These are phyloP conservation scores for Amanita phalloides DNA, from an alignment of 768 basidiomycete genomes.

Conservation along the genomic window DNA sequence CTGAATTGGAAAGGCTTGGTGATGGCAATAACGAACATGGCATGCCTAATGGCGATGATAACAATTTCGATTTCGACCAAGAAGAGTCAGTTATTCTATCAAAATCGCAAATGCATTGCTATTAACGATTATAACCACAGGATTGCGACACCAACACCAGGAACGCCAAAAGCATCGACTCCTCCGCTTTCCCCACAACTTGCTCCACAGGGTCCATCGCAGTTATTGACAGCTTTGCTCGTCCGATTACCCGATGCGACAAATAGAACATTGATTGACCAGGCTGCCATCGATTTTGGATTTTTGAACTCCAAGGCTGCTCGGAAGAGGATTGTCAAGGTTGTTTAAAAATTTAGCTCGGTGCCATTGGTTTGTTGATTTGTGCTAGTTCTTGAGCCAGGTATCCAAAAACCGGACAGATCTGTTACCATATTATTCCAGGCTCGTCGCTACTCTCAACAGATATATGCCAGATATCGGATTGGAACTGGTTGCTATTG, in stretches of 20 bases:
- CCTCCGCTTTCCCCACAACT: constrained; percentile 60
- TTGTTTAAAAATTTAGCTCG: constrained; percentile 15
- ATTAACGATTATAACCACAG: constrained; percentile 18
- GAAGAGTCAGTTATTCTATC: constrained; percentile 23
- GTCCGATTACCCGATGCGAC: constrained; percentile 91
- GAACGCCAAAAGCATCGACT: constrained; percentile 50
- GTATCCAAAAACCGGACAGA: constrained; percentile 85
- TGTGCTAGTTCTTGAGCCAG: constrained; percentile 65
- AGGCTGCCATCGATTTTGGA: constrained; percentile 91
- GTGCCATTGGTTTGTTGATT: constrained; percentile 2
- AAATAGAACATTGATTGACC: constrained; percentile 81
- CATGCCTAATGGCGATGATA: constrained; percentile 6
- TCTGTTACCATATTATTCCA: constrained; percentile 85
- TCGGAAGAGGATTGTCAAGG: constrained; percentile 83
- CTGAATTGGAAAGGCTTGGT: constrained; percentile 59
- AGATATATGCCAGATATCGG: constrained; percentile 94
- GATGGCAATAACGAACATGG: constrained; percentile 18
- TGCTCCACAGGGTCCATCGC: constrained; percentile 84
- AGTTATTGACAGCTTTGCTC: constrained; percentile 83
- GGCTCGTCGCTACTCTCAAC: constrained; percentile 80
- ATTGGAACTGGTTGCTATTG: constrained; percentile 66
- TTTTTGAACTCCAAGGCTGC: constrained; percentile 96
- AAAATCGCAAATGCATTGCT: neutral
- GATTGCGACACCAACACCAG: constrained; percentile 52
- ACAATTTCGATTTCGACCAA: constrained; percentile 16